These are phyloP conservation scores for Didymella lethalis DNA, from an alignment of 2,329 filamentous ascomycete genomes.

Conservation along the genomic window DNA sequence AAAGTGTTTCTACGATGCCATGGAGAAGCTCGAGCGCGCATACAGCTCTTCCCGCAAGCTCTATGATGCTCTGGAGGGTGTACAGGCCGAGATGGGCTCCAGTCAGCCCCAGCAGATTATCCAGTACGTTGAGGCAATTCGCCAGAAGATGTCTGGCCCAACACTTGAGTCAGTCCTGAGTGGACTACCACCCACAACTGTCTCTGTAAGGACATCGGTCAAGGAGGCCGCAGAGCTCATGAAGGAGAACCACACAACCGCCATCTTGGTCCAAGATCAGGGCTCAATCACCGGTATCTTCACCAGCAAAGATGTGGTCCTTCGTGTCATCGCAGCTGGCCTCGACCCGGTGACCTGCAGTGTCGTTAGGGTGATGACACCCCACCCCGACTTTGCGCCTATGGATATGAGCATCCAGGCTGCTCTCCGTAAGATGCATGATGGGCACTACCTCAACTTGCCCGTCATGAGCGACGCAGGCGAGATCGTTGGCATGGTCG, in stretches of 20 bases:
- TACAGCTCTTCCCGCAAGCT: conserved; percentile 98
- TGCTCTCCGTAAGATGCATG: conserved; percentile 98
- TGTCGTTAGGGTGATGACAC: conserved; percentile 98
- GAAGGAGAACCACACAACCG: conserved; percentile 99
- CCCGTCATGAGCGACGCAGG: conserved; percentile 97
- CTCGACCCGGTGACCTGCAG: conserved; percentile 94
- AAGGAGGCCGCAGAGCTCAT: conserved; percentile 94
- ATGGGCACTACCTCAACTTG: conserved; percentile 97
- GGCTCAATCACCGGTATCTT: conserved; percentile 98
- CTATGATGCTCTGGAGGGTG: conserved; percentile 96
- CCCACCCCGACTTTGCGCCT: conserved; percentile 96
- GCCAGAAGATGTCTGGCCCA: conserved; percentile 96
- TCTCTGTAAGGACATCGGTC: conserved; percentile 94
- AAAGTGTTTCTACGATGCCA: conserved; percentile 99
- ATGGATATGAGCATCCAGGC: conserved; percentile 99
- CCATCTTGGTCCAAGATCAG: conserved; percentile 94
- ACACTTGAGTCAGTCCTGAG: conserved; percentile 94
- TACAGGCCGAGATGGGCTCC: conserved; percentile 94
- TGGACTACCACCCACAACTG: conserved; percentile 89
- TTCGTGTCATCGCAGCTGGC: conserved; percentile 96
- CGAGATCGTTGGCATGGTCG: conserved; percentile 99
- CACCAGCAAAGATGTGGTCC: conserved; percentile 97
- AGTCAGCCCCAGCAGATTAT: conserved; percentile 99
- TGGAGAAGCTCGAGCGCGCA: conserved; percentile 98
- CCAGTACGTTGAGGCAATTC: conserved; percentile 95